A percentile compares a stretch with the other conserved stretches of the same genome.
Evolutionary conservation across 1,284 basidiomycete genomes (phyloP).

Genomic region (Violaceomyces palustris): DNA sequence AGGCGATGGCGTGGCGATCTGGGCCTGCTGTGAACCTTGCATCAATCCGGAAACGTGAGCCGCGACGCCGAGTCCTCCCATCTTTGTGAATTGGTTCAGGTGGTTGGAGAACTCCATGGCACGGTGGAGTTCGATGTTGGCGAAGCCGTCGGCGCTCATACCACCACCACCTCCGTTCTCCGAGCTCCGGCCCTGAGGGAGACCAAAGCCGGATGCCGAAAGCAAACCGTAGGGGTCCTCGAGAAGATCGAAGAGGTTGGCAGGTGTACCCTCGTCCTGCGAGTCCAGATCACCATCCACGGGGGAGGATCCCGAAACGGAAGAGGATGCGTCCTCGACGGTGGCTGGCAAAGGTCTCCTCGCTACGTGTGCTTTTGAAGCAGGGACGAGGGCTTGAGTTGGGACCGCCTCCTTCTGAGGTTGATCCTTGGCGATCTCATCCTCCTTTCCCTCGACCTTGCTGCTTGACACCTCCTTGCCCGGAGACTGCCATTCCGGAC

Average conservation of each 20-base stretch:
- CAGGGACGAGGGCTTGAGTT: neutral
- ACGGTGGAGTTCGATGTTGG: constrained; percentile 36
- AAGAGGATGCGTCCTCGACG: constrained; percentile 44
- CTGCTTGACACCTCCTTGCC: neutral
- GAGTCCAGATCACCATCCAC: constrained; percentile 13
- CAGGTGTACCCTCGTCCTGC: constrained; percentile 9
- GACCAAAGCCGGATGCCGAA: constrained; percentile 38
- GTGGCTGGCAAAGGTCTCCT: constrained; percentile 42
- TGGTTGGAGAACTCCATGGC: constrained; percentile 32
- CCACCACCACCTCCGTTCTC: constrained; percentile 1
- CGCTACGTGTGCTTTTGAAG: constrained; percentile 2
- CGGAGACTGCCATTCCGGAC: too few relatives aligned
- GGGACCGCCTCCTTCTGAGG: neutral
- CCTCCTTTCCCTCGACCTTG: too few relatives aligned
- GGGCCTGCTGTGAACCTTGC: neutral
- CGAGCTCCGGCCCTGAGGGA: constrained; percentile 10
- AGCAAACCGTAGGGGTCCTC: constrained; percentile 50
- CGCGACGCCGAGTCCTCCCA: constrained; percentile 34
- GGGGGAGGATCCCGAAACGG: constrained; percentile 21
- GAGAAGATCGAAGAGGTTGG: constrained; percentile 37
- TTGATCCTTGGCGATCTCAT: too few relatives aligned
- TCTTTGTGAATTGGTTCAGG: constrained; percentile 28
- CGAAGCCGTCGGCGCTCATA: constrained; percentile 33
- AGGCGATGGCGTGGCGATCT: neutral
- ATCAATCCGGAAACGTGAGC: constrained; percentile 23